Conservation (phyloP, 257 asterid genomes). For the Verbena officinalis region DNA sequence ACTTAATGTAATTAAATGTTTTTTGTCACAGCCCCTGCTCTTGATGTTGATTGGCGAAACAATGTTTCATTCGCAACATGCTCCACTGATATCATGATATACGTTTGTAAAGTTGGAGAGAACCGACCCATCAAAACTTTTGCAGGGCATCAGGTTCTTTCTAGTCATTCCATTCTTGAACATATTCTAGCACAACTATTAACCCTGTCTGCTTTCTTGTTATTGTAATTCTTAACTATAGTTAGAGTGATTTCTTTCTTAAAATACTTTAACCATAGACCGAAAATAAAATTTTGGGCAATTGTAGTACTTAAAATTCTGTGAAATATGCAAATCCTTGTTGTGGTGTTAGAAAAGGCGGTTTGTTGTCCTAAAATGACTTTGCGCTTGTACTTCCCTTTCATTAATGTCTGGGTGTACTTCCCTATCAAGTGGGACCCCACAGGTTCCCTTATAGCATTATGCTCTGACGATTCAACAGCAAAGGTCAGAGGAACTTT, state of each 20-base stretch:
- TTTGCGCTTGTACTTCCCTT: neutral
- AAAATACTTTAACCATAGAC: neutral
- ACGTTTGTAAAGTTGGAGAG: constrained; percentile 77
- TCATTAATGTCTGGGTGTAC: constrained; percentile 18
- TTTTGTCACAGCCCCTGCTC: constrained; percentile 57
- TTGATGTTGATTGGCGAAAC: constrained; percentile 84
- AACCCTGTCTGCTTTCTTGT: neutral
- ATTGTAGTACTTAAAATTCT: neutral
- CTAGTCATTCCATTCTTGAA: constrained; percentile 7
- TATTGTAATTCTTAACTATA: constrained; percentile 1
- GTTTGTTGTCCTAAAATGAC: constrained; percentile 1
- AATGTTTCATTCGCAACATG: constrained; percentile 73
- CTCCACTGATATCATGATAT: constrained; percentile 77
- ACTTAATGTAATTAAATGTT: constrained; percentile 6
- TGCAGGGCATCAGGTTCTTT: constrained; percentile 66
- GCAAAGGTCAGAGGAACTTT: constrained; percentile 58
- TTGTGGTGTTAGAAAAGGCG: neutral
- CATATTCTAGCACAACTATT: neutral
- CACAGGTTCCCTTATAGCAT: constrained; percentile 66
- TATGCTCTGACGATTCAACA: constrained; percentile 83
- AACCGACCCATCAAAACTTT: constrained; percentile 63
- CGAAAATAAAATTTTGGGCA: neutral
- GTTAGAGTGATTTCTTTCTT: neutral
- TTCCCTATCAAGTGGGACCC: constrained; percentile 85
- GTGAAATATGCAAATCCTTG: neutral